Base-by-base conservation (phyloP, 257 asterid species). In the Capsicum pubescens region DNA sequence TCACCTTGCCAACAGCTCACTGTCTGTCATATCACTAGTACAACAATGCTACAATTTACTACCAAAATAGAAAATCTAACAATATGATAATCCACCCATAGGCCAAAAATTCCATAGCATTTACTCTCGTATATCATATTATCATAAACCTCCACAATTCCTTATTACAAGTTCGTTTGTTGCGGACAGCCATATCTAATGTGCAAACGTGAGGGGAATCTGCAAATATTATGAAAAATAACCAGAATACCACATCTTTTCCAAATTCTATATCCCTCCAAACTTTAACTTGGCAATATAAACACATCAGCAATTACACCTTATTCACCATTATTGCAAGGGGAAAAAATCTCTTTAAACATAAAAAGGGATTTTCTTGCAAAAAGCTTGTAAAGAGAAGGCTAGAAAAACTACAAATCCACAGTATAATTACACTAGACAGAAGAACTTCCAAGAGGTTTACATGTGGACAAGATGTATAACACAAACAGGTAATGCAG, bases 391-490 rank as follows among this genome's bases (percentile, higher is more conserved):
- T 68, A 15, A 68, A 68, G 48, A 68, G 54, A 39, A 68, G 77
- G 8, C 52, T 15, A 68, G 52, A 68, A 39, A 39, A 39, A 39
- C 3, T 39, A 39, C 42, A 39, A 39, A 68, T 39, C 54, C 26
- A 68, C 52, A 68, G 8, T 39, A 9, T 39, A 2, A 2, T 66
- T 63, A 32, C 15, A 26, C 54, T 39, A 16, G 52, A 35, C 77
- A 68, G 26, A 68, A 68, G 26, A 68, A 39, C 52, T 36, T 68
- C 54, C 77, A 68, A 68, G 77, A 68, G 77, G 50, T 68, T 54
- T 36, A 68, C 7, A 36, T 39, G 52, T 39, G 54, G 77, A 17
- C 26, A 52, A 68, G 77, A 68, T 68, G 54, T 39, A 15, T 39
- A 68, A 39, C 4, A 15, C 54, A 68, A 44, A 68, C 77, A 15